phyloP scores from a whole-genome alignment of 331 rosid species.

The Quercus tomentella region DNA sequence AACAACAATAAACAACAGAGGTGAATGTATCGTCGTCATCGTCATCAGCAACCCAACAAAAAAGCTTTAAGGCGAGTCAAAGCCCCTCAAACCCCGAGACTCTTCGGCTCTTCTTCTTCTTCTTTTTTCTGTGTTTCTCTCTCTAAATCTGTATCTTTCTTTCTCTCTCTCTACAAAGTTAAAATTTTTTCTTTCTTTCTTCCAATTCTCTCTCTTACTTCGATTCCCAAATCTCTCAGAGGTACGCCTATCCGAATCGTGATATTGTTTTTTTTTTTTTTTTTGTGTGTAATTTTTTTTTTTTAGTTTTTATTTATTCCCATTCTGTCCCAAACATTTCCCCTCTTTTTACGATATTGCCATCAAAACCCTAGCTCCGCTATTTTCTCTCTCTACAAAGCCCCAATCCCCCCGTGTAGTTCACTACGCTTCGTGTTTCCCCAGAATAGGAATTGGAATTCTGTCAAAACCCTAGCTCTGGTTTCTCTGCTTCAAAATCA shows the following conservation, averaged over 20 bases:
- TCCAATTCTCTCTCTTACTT: conserved; percentile 13
- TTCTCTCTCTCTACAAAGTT: conserved; percentile 20
- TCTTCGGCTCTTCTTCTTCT: conserved; percentile 4
- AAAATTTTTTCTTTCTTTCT: background rate
- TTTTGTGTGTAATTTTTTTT: background rate
- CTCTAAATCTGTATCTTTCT: conserved; percentile 1
- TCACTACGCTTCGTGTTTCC: background rate
- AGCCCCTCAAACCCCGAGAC: conserved; percentile 37
- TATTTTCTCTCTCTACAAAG: background rate
- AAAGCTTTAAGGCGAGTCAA: conserved; percentile 57
- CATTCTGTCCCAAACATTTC: conserved; percentile 10
- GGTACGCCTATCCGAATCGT: conserved; percentile 17
- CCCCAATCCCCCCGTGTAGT: conserved; percentile 25
- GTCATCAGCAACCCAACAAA: conserved; percentile 58
- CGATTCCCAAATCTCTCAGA: conserved; percentile 21
- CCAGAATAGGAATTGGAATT: conserved; percentile 33
- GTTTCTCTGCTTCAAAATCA: conserved; percentile 45
- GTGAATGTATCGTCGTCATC: conserved; percentile 44
- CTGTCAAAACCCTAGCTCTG: conserved; percentile 72
- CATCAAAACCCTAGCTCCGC: conserved; percentile 56
- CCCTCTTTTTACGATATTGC: conserved; percentile 20
- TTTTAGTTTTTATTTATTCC: background rate
- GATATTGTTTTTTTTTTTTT: background rate
- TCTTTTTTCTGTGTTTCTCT: conserved; percentile 2
- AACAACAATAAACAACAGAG: conserved; percentile 14